Base-by-base conservation (phyloP, 257 asterid species). In the Gynochthodes officinalis region DNA sequence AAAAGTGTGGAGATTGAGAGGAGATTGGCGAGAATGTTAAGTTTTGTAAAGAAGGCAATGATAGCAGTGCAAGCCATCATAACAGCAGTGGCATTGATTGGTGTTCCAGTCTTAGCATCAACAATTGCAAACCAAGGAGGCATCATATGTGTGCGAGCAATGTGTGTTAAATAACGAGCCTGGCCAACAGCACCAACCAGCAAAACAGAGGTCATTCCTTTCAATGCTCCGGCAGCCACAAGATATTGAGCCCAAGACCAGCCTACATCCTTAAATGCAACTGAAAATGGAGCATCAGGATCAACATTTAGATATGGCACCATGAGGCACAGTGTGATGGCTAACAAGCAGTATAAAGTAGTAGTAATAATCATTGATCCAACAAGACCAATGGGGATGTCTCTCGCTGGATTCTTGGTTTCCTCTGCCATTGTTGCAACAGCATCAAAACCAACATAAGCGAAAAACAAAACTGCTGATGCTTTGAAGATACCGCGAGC, bases 351-450 rank as follows among this genome's bases (percentile, higher is more conserved):
- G 78, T 89, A 89, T 13, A 87, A n/a, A 6, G 69, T 23, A 4
- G 93, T 89, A 19, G 91, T 84, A 69, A 86, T 64, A 63, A 82
- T 82, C 91, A 89, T 87, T 0, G 96, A 89, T 10, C 96, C 96
- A 4, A 87, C 89, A 2, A 87, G 80, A 0, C 96, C 96, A 30
- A 89, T 87, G 43, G 96, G 96, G 28, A 89, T 89, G 32, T 89
- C 93, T 54, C 75, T 67, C 8, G 71, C 89, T 0, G 93, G 93
- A 49, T 89, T 71, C 72, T 89, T 89, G 15, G 93, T 87, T 60
- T 87, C 93, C 79, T 89, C 96, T 0, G 93, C 96, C 91, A 89
- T 53, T 37, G 96, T 89, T 4, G 96, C 65, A 27, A 89, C 96
- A 0, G 91, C 91, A 58, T 89, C 96, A 67, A 87, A 89, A 21